These are phyloP conservation scores for Apiosordaria backusii DNA, from an alignment of 495 filamentous ascomycete species.

Conservation along the genomic window DNA sequence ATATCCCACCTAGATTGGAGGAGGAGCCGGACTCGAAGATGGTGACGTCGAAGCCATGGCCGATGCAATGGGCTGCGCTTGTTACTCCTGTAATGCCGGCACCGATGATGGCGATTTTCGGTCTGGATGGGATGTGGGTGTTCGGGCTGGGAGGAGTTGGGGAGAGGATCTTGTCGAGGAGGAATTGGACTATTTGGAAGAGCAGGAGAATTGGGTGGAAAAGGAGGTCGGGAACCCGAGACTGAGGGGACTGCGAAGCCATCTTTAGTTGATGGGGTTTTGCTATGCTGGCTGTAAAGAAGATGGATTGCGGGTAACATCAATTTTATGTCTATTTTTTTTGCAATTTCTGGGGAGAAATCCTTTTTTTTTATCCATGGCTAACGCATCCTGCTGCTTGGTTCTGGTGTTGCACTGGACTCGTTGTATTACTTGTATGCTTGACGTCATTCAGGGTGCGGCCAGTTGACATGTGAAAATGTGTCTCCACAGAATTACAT, in stretches of 20 bases:
- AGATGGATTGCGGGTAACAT: neutral
- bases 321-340: neutral
- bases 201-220: constrained; percentile 53
- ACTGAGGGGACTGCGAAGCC: neutral
- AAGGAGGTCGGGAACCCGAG: constrained; percentile 9
- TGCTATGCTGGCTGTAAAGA: neutral
- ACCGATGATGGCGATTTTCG: constrained; percentile 76
- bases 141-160: constrained; percentile 62
- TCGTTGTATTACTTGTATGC: neutral
- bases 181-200: constrained; percentile 64
- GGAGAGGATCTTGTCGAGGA: constrained; percentile 63
- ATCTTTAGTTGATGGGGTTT: neutral
- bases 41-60: constrained; percentile 78
- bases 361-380: neutral
- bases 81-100: constrained; percentile 81
- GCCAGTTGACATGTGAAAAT: neutral
- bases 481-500: neutral
- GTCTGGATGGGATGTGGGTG: constrained; percentile 46
- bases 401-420: neutral
- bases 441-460: neutral
- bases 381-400: neutral
- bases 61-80: constrained; percentile 77
- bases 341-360: neutral
- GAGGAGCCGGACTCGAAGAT: constrained; percentile 69
- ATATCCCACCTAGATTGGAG: constrained; percentile 72